Conservation (phyloP, 176 grass and related monocot genomes). For the Saccharum officinarum region DNA sequence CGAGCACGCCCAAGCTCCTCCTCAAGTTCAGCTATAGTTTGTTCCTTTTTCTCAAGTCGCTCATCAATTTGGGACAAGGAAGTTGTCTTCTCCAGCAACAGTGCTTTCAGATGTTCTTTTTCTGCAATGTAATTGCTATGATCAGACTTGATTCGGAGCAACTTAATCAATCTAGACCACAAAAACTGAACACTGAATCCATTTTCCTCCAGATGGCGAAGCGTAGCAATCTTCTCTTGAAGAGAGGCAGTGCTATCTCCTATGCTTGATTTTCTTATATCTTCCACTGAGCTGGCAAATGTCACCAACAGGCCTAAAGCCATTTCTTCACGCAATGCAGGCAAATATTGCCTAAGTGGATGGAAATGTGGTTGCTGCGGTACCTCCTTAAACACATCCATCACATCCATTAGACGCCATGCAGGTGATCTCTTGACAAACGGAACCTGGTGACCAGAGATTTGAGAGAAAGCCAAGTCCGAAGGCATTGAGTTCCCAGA, state of each 20-base stretch:
- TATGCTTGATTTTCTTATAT: conserved; percentile 32
- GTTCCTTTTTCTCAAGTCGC: conserved; percentile 31
- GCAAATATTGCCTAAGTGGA: conserved; percentile 40
- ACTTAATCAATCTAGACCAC: conserved; percentile 2
- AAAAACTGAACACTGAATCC: conserved; percentile 52
- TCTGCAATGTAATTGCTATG: not conserved
- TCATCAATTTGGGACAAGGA: conserved; percentile 9
- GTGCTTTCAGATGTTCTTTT: conserved; percentile 27
- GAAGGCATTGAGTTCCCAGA: conserved; percentile 1
- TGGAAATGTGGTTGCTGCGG: conserved; percentile 64
- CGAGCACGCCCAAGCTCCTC: conserved; percentile 29
- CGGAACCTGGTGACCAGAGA: conserved; percentile 1
- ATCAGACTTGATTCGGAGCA: conserved; percentile 42
- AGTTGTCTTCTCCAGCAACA: conserved; percentile 20
- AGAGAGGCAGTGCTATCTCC: conserved; percentile 24
- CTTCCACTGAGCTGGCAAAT: conserved; percentile 44
- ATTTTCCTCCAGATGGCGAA: conserved; percentile 39
- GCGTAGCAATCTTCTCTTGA: conserved; percentile 29
- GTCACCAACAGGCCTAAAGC: conserved; percentile 27
- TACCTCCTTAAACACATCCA: conserved; percentile 43
- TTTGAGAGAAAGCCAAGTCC: not conserved
- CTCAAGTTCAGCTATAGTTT: conserved; percentile 36
- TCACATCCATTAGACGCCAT: conserved; percentile 49
- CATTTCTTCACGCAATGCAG: conserved; percentile 52
- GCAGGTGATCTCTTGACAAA: conserved; percentile 46